These are phyloP conservation scores for Euphrasia arctica DNA, from an alignment of 305 asterid genomes.

Conservation along the genomic window DNA sequence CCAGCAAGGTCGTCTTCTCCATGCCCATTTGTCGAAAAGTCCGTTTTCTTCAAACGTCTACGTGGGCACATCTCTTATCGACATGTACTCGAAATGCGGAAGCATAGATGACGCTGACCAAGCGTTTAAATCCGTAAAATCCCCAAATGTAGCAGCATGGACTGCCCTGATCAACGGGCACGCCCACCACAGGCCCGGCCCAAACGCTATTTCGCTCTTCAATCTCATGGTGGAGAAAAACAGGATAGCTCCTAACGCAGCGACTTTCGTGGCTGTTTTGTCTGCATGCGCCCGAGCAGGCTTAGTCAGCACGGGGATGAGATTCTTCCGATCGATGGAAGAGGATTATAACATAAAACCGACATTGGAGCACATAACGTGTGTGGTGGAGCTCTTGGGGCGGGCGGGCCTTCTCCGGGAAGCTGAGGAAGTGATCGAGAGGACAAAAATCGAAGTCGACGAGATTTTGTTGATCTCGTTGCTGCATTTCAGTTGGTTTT, in stretches of 20 bases:
- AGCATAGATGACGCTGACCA: slow-evolving; percentile 57
- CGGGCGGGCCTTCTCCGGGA: slow-evolving; percentile 59
- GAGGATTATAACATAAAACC: slow-evolving; percentile 43
- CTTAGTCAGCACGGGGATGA: slow-evolving; percentile 46
- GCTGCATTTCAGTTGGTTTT: slow-evolving; percentile 65
- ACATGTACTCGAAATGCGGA: slow-evolving; percentile 90
- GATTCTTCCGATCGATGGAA: slow-evolving; percentile 49
- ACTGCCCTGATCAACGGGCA: slow-evolving; percentile 70
- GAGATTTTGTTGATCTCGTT: slow-evolving; percentile 43
- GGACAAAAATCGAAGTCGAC: slow-evolving; percentile 54
- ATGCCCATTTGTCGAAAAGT: slow-evolving; percentile 58
- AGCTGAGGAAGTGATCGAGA: slow-evolving; percentile 60
- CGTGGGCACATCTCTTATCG: slow-evolving; percentile 73
- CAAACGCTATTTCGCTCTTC: slow-evolving; percentile 46
- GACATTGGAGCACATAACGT: slow-evolving; percentile 63
- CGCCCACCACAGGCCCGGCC: slow-evolving; percentile 58
- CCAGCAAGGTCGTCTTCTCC: slow-evolving; percentile 60
- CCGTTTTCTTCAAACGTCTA: slow-evolving; percentile 51
- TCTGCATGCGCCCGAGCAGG: slow-evolving; percentile 66
- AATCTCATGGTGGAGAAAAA: slow-evolving; percentile 43
- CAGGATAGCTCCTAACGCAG: slow-evolving; percentile 54
- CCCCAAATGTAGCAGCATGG: slow-evolving; percentile 74
- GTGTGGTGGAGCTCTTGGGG: slow-evolving; percentile 73
- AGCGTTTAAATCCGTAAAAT: slow-evolving; percentile 48
- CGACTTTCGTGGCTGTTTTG: slow-evolving; percentile 69